Evolutionary conservation across 495 filamentous ascomycete species (phyloP).

Genomic region (Podospora conica): DNA sequence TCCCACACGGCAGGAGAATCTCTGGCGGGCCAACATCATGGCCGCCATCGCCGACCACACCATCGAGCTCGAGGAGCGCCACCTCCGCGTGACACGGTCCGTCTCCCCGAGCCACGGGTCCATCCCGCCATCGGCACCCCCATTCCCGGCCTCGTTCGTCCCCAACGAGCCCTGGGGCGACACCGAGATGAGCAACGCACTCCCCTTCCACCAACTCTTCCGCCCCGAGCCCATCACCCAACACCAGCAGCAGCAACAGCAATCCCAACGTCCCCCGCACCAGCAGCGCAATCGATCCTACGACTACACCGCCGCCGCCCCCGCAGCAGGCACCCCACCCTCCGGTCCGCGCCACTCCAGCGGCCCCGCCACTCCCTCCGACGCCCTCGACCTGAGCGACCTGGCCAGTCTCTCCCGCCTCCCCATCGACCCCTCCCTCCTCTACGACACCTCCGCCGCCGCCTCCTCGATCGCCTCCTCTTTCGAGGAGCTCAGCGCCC

Average conservation of each 20-base stretch:
- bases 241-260: neutral
- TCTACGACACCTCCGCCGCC: constrained; percentile 20
- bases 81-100: constrained; percentile 12
- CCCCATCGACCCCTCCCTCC: constrained; percentile 24
- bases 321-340: neutral
- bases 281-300: neutral
- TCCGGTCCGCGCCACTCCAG: neutral
- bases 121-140: neutral
- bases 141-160: constrained; percentile 7
- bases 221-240: neutral
- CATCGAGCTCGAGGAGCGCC: constrained; percentile 29
- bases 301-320: neutral
- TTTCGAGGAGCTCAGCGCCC: constrained; percentile 16
- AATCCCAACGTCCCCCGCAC: neutral
- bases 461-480: constrained; percentile 22
- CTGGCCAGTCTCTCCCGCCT: constrained; percentile 15
- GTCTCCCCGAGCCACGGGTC: constrained; percentile 14
- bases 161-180: constrained; percentile 13
- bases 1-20: constrained; percentile 29
- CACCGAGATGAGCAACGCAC: constrained; percentile 4
- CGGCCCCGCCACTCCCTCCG: neutral
- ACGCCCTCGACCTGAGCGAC: constrained; percentile 2
- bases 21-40: constrained; percentile 36
- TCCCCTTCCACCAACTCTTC: neutral
- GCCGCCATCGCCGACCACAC: constrained; percentile 29